Base-by-base conservation (phyloP, 2,329 filamentous ascomycete genomes). In the Huntiella omanensis region DNA sequence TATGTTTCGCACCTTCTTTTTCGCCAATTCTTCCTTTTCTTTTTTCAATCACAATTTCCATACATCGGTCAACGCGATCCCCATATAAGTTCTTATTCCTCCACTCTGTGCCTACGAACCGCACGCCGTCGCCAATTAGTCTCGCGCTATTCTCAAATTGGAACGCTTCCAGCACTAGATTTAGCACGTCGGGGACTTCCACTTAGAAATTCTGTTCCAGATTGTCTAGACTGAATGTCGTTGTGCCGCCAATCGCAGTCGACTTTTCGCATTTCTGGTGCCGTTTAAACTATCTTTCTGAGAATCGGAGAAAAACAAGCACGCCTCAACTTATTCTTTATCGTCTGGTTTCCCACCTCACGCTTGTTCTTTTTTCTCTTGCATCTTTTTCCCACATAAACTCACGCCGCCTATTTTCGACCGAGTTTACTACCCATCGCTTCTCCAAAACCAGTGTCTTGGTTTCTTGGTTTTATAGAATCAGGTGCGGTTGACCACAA, bases 401-500 rank as follows among this genome's bases (percentile, higher is more conserved):
- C 33, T 41, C 2, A 4, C n/a, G 15, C 40, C 12, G 6, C 16
- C 5, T 32, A 33, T 2, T 32, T 28, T 4, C 19, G 33, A 11
- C 7, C 8, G 33, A 43, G 40, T 11, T 15, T 15, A 33, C 16
- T 17, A 28, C 22, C 22, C 7, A 10, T 10, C 8, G 8, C 22
- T 28, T 28, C 22, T 28, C 22, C 22, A 28, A 28, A 28, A 28
- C 22, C n/a, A 5, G 39, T 13, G 10, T 15, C 19, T 16, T 41
- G 28, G 39, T 35, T 33, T 39, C 37, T 44, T 37, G 34, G 39
- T 19, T 22, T 11, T 16, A 34, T 10, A 38, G 19, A 44, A 38
- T n/a, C 47, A 19, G 47, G 46, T 28, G 46, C 46, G 40, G 46
- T 44, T 44, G 46, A 36, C 46, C 41, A 44, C 17, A 37, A 28